Conservation (phyloP, 2,329 filamentous ascomycete species). For the Colletotrichum spaethianum region DNA sequence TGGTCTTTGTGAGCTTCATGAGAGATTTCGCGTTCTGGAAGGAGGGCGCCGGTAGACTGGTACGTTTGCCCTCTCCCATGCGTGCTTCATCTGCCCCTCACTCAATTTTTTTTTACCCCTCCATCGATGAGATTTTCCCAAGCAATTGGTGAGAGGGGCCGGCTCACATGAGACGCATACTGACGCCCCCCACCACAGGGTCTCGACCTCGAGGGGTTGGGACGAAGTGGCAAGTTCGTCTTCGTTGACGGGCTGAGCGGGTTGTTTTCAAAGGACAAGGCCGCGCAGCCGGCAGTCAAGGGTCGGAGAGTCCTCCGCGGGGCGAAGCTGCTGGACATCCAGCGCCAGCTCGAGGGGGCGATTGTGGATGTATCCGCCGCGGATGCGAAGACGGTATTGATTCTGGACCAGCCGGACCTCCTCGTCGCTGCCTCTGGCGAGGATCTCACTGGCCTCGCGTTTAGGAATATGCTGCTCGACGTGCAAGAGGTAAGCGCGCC, state of each 20-base stretch:
- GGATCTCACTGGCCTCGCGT: conserved; percentile 57
- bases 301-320: conserved; percentile 48
- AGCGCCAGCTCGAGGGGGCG: conserved; percentile 55
- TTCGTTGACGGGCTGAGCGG: conserved; percentile 83
- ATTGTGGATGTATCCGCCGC: conserved; percentile 56
- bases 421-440: conserved; percentile 72
- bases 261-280: conserved; percentile 58
- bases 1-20: conserved; percentile 88
- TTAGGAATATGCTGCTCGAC: conserved; percentile 70
- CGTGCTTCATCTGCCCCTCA: neutral
- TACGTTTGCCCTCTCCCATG: conserved; percentile 54
- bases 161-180: neutral
- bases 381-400: conserved; percentile 66
- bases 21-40: conserved; percentile 85
- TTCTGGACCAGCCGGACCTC: conserved; percentile 77
- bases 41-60: conserved; percentile 77
- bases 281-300: conserved; percentile 27
- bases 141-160: neutral
- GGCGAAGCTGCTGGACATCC: conserved; percentile 53
- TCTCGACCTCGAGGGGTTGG: conserved; percentile 76
- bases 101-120: neutral
- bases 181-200: conserved; percentile 61
- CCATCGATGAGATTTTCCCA: conserved; percentile 13
- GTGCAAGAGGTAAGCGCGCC: conserved; percentile 72
- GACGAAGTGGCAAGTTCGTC: conserved; percentile 71